These are phyloP conservation scores for Rhododendron mucronatum DNA, from an alignment of 148 eudicot species.

Conservation along the genomic window DNA sequence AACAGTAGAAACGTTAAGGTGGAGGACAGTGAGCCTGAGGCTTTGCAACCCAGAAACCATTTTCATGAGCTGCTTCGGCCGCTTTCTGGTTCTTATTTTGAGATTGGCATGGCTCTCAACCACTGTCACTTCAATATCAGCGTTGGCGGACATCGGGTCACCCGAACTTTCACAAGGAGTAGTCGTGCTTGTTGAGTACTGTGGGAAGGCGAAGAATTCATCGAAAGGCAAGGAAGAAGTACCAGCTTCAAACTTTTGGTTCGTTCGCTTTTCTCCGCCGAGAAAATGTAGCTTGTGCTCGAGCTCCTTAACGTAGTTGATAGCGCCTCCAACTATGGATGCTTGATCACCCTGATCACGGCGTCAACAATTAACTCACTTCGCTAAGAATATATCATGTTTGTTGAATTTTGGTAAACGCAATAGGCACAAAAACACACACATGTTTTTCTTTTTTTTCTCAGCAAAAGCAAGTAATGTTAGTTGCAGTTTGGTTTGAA, in stretches of 20 bases:
- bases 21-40: slow-evolving; percentile 46
- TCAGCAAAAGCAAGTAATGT: too few species aligned
- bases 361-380: not conserved
- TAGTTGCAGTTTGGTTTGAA: too few species aligned
- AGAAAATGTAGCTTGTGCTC: slow-evolving; percentile 32
- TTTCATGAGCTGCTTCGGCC: slow-evolving; percentile 51
- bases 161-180: not conserved
- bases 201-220: slow-evolving; percentile 58
- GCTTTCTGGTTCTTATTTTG: slow-evolving; percentile 41
- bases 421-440: not conserved
- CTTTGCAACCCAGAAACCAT: slow-evolving; percentile 50
- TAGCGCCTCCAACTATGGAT: slow-evolving; percentile 41
- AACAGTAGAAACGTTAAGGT: slow-evolving; percentile 53
- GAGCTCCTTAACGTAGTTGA: slow-evolving; percentile 41
- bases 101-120: slow-evolving; percentile 68
- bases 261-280: slow-evolving; percentile 11
- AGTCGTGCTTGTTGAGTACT: slow-evolving; percentile 26
- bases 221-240: slow-evolving; percentile 27
- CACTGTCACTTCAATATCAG: slow-evolving; percentile 65
- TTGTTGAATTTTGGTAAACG: not conserved
- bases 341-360: slow-evolving; percentile 41
- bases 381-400: not conserved
- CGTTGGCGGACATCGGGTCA: slow-evolving; percentile 15
- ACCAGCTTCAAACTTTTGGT: not conserved
- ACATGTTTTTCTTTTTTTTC: too few species aligned